Evolutionary conservation across 169 alveolate genomes (phyloP), one percentile per base, ranked within the genome.

Genomic region (Cryptosporidium felis): DNA sequence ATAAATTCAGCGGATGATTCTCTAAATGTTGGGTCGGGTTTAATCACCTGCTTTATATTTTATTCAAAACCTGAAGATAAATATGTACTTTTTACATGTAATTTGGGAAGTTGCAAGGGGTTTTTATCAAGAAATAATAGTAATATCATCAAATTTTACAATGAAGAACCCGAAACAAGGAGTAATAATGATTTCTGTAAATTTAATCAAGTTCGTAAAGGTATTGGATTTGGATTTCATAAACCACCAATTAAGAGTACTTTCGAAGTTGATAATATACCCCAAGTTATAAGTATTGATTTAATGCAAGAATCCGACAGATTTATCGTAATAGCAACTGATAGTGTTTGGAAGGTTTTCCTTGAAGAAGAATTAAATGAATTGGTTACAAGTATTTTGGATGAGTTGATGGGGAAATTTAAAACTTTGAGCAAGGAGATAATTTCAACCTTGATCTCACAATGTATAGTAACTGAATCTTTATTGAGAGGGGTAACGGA

Each of bases 281-380:
- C 82, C 9, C 59, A 74, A 36, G 82, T 74, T 10, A 47, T 74
- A 14, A 74, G 82, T 74, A 47, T 74, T 74, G 82, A 74, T 36
- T 21, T 74, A 3, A 4, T 47, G 12, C 56, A 30, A 4, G 44
- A 32, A 32, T 16, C 10, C 18, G 82, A 74, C 38, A 53, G 38
- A 34, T 74, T 49, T 14, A 36, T 74, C 38, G 38, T 74, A 10
- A 32, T 74, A 2, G 82, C 82, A 34, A 74, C 60, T 10, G 74
- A 74, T 18, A 74, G 82, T 32, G 56, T 74, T 23, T 74, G 82
- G 82, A 21, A 74, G 21, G 82, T 74, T n/a, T 53, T 74, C 23
- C 45, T 34, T 38, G 82, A 74, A 53, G 67, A 74, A 9, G 74
- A 74, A 8, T 16, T 53, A 32, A 53, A 51, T 51, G 65, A 51